These are phyloP conservation scores for Exophiala calicioides DNA, from an alignment of 2,329 filamentous ascomycete genomes.

Conservation along the genomic window DNA sequence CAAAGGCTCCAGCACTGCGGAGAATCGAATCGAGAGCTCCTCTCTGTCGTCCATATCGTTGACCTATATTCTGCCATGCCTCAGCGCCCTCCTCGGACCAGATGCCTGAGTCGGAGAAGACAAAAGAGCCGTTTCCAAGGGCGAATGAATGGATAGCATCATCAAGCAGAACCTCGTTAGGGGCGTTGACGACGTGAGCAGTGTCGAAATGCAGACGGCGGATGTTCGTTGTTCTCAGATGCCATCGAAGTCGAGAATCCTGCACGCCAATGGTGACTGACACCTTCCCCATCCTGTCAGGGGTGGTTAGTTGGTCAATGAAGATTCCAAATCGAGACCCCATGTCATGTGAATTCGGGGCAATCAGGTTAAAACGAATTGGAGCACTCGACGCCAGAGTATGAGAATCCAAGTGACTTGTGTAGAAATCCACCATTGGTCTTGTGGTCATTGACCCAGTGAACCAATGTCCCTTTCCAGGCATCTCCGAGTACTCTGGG, in stretches of 20 bases:
- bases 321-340: constrained; percentile 54
- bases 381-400: no score
- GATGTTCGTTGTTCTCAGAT: constrained; percentile 47
- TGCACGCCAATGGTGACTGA: constrained; percentile 36
- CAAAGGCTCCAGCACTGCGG: constrained; percentile 39
- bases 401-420: constrained; percentile 37
- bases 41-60: constrained; percentile 51
- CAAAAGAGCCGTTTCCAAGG: constrained; percentile 29
- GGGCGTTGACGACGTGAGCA: constrained; percentile 8
- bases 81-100: constrained; percentile 31
- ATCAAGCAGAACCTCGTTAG: constrained; percentile 21
- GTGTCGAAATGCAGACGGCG: constrained; percentile 40
- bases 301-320: constrained; percentile 52
- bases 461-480: constrained; percentile 54
- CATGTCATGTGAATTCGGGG: constrained; percentile 56
- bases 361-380: constrained; percentile 31
- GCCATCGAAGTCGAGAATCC: constrained; percentile 36
- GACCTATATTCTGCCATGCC: constrained; percentile 33
- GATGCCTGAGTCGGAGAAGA: constrained; percentile 25
- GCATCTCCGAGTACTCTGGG: constrained; percentile 53
- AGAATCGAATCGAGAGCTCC: constrained; percentile 58
- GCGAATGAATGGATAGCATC: constrained; percentile 23
- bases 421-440: constrained; percentile 52
- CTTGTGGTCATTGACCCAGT: constrained; percentile 57
- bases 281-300: constrained; percentile 54